Percentiles rank a stretch among this genome's conserved stretches.
Conservation (phyloP, 805 yeast species). For the Metschnikowia reukaufii region DNA sequence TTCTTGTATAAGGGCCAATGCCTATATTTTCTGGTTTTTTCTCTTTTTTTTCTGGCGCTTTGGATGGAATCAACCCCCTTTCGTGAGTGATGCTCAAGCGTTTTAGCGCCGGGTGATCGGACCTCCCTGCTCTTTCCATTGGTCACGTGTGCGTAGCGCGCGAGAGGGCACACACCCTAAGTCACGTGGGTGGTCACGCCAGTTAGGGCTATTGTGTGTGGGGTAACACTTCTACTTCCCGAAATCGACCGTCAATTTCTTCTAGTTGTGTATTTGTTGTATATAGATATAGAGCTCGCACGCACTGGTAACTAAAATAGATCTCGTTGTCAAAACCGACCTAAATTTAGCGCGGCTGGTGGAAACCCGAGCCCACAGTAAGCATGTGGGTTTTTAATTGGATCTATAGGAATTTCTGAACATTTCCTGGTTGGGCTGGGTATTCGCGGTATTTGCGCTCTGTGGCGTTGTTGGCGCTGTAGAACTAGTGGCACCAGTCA, state of each 20-base stretch:
- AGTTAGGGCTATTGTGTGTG: too few species aligned
- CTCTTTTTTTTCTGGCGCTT: not conserved
- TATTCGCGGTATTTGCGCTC: slow-evolving; percentile 4
- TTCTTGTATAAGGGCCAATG: not conserved
- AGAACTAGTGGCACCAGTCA: slow-evolving; percentile 2
- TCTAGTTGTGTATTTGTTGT: not conserved
- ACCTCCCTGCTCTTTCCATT: not conserved
- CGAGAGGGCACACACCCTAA: slow-evolving; percentile 3
- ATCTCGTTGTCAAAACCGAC: not conserved
- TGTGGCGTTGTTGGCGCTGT: slow-evolving; percentile 15
- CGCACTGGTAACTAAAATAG: not conserved
- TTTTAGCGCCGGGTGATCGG: not conserved
- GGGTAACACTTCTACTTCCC: too few species aligned
- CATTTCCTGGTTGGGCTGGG: slow-evolving; percentile 21
- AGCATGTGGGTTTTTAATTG: not conserved
- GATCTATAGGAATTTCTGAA: slow-evolving; percentile 20
- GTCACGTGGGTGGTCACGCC: not conserved
- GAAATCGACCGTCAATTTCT: too few species aligned
- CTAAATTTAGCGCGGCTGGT: too few species aligned
- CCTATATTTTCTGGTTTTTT: not conserved
- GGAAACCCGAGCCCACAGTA: too few species aligned
- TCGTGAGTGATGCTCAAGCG: not conserved
- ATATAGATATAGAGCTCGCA: not conserved
- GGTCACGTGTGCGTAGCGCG: not conserved
- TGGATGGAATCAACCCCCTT: not conserved